Evolutionary conservation across 1,139 yeast genomes (phyloP), one percentile per base, ranked within the genome.

Genomic region (Scheffersomyces stambukii): DNA sequence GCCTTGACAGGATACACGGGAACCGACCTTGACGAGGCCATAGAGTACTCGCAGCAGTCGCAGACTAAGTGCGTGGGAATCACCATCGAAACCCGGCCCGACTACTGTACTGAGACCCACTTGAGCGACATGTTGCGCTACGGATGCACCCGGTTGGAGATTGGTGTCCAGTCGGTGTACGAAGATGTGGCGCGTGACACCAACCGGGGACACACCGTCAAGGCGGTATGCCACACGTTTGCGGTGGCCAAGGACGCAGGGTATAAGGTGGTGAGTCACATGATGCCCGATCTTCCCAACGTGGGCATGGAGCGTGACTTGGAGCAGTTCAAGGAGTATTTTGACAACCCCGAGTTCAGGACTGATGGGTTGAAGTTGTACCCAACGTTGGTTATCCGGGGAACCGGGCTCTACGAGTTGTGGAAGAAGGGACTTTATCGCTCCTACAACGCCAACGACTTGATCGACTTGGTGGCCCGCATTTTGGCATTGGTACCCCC

Each of bases 241-340:
- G 88, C 88, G 1, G 77, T 84, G 25, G 95, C 98, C 14, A 91
- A 91, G 54, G 99, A 91, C 58, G 94, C 98, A 1, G 99, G 99
- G 5, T 91, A 89, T 60, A 91, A 91, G 58, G 95, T 91, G 31
- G 98, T 91, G 17, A 81, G 94, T 42, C 99, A 91, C 62, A 91
- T 91, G 99, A 91, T 91, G 99, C 99, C 99, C 12, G 98, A 91
- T 66, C 68, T 91, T 46, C 99, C 99, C 12, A 91, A 91, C 50
- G 96, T 91, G 31, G 98, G 98, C 10, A 85, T 89, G 95, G 98
- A 91, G 60, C 75, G 99, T 55, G 99, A 91, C 55, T 65, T 91
- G 43, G 95, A 88, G 47, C 99, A 91, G 60, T 91, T 91, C 52
- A 76, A 81, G 48, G 98, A 91, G 55, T 91, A 91, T 61, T 93